Evolutionary conservation across 768 basidiomycete genomes (phyloP), one percentile per base, ranked within the genome.

Genomic region (Lactarius sp.): DNA sequence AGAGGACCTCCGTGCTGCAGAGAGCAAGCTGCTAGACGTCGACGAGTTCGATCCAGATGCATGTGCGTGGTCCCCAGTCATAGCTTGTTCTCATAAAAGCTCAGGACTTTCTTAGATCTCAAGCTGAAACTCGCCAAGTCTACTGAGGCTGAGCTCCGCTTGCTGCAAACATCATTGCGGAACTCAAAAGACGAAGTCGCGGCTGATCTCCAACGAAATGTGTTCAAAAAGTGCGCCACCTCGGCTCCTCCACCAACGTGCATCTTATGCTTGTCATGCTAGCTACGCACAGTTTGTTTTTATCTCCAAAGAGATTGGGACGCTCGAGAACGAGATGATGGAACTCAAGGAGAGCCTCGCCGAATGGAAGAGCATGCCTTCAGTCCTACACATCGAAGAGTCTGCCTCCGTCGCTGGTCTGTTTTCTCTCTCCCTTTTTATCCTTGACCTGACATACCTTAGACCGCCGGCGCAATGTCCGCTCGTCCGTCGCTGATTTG

Each of bases 211-310:
- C 94, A 97, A 76, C 83, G 83, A 66, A 97, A 88, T 70, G 95
- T 98, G 0, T 97, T 97, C 80, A 92, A 95, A 77, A 94, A 97
- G 94, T 90, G 93, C 89, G 81, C 62, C 37, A 18, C 12, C 6
- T 39, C 33, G 39, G 31, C 41, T 39, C 49, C 37, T 62, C 37
- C 10, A n/a, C 22, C 57, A 20, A 55, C 20, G 22, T 55, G 55
- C n/a, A 6, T 52, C 52, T 52, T n/a, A 50, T 10, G 50, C 59
- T 22, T 36, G 16, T 18, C 34, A 18, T 70, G 4, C 22, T 27
- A 98, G 96, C 76, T 98, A 98, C 71, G 91, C 94, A 52, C 94
- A 98, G 73, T 98, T 98, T 72, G 92, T 99, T 33, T 81, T 89
- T 60, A 92, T 99, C 22, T 97, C 97, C 4, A 98, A 98, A 72